These are phyloP conservation scores for Sphagnum magellanicum DNA, from an alignment of 228 moss, liverwort and hornwort species.

Conservation along the genomic window DNA sequence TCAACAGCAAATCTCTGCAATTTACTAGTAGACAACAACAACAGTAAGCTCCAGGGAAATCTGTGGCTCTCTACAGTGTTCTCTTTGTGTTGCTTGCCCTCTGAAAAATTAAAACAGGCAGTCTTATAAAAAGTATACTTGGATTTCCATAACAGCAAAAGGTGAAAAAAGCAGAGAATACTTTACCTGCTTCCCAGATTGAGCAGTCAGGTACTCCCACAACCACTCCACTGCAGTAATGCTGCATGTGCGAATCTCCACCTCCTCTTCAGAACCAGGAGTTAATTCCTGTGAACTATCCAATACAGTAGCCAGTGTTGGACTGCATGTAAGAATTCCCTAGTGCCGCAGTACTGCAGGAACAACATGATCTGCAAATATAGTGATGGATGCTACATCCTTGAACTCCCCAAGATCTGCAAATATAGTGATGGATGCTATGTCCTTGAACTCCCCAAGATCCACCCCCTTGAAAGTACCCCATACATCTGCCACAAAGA, in stretches of 20 bases:
- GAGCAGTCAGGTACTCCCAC: slow-evolving; percentile 43
- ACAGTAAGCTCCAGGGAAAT: too few relatives aligned
- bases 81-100: too few relatives aligned
- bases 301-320: slow-evolving; percentile 42
- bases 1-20: too few relatives aligned
- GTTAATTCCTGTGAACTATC: slow-evolving; percentile 57
- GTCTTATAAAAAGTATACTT: too few relatives aligned
- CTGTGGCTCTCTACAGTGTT: too few relatives aligned
- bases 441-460: slow-evolving; percentile 74
- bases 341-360: slow-evolving; percentile 82
- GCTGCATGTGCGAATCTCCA: slow-evolving; percentile 93
- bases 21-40: too few relatives aligned
- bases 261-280: slow-evolving; percentile 90
- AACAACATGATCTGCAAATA: slow-evolving; percentile 97
- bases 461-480: slow-evolving; percentile 81
- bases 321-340: slow-evolving; percentile 77
- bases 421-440: slow-evolving; percentile 77
- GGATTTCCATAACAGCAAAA: neutral
- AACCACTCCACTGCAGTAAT: slow-evolving; percentile 85
- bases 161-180: too few relatives aligned
- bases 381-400: slow-evolving; percentile 73
- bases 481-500: slow-evolving; percentile 94
- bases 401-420: slow-evolving; percentile 71
- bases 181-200: slow-evolving; percentile 48
- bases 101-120: too few relatives aligned